A percentile compares a stretch with the other conserved stretches of the same genome.
Conservation (phyloP, 768 basidiomycete genomes). For the Boletus pseudopeckii region DNA sequence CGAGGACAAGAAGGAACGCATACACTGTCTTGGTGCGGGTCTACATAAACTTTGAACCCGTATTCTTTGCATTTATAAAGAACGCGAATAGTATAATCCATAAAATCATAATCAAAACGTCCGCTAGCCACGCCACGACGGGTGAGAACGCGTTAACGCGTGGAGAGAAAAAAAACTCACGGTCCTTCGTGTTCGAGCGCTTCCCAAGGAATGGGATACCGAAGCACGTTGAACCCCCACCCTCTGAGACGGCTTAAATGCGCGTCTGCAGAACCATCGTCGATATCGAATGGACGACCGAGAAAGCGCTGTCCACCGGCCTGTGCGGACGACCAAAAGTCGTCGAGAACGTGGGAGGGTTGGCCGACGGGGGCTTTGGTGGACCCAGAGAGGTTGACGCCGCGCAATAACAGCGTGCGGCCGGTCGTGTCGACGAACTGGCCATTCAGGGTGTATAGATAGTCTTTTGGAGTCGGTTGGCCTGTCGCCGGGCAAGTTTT, state of each 20-base stretch:
- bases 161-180: conserved; percentile 49
- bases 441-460: conserved; percentile 62
- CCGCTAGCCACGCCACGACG: conserved; percentile 48
- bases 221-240: conserved; percentile 91
- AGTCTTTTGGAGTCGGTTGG: conserved; percentile 25
- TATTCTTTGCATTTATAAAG: conserved; percentile 89
- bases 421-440: conserved; percentile 74
- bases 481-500: conserved; percentile 19
- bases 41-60: conserved; percentile 89
- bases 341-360: conserved; percentile 64
- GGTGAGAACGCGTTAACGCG: not conserved
- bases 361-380: conserved; percentile 77
- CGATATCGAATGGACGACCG: conserved; percentile 75
- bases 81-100: conserved; percentile 86
- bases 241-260: conserved; percentile 82
- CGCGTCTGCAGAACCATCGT: conserved; percentile 80
- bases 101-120: conserved; percentile 85
- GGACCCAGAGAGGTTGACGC: conserved; percentile 92
- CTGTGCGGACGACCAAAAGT: conserved; percentile 82
- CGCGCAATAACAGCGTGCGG: conserved; percentile 78
- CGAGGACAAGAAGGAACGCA: conserved; percentile 30
- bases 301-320: conserved; percentile 66
- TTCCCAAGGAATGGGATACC: conserved; percentile 91
- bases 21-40: conserved; percentile 95
- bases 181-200: conserved; percentile 91